A percentile compares a stretch with the other conserved stretches of the same genome.
phyloP scores from a whole-genome alignment of 1,284 basidiomycete genomes.

The Fomitopsis betulina region DNA sequence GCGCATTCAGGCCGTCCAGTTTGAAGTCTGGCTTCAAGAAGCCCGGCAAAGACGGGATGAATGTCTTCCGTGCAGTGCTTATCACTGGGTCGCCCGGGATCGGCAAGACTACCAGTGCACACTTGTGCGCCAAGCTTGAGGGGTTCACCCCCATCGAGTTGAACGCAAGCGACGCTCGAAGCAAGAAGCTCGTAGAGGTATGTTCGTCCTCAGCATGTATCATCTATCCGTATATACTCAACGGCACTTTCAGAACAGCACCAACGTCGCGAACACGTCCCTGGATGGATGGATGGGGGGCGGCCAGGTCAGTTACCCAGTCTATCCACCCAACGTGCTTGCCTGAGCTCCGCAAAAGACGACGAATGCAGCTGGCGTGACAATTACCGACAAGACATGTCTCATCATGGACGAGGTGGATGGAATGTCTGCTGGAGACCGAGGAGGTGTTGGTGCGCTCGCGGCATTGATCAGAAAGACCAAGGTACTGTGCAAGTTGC shows the following conservation, averaged over 20 bases:
- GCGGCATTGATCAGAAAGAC: slow-evolving; percentile 93
- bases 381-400: slow-evolving; percentile 78
- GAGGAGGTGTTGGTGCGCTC: slow-evolving; percentile 93
- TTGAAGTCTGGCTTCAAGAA: slow-evolving; percentile 84
- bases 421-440: slow-evolving; percentile 97
- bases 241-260: slow-evolving; percentile 55
- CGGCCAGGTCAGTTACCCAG: slow-evolving; percentile 38
- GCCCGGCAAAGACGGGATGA: slow-evolving; percentile 89
- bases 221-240: not conserved
- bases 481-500: slow-evolving; percentile 45
- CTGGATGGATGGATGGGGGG: slow-evolving; percentile 86
- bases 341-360: slow-evolving; percentile 26
- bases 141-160: slow-evolving; percentile 93
- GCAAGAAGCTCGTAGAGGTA: slow-evolving; percentile 95
- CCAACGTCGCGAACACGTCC: slow-evolving; percentile 85
- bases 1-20: slow-evolving; percentile 59
- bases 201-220: slow-evolving; percentile 3
- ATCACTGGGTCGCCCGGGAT: slow-evolving; percentile 95
- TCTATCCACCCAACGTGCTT: not conserved
- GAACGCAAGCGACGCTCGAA: slow-evolving; percentile 93
- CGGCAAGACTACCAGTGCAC: slow-evolving; percentile 96
- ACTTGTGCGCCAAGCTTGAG: slow-evolving; percentile 83
- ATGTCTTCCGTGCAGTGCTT: slow-evolving; percentile 82
- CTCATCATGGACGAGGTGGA: slow-evolving; percentile 99
- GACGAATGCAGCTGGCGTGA: slow-evolving; percentile 64